Evolutionary conservation across 495 filamentous ascomycete species (phyloP).

Genomic region (Podospora tetraspora): DNA sequence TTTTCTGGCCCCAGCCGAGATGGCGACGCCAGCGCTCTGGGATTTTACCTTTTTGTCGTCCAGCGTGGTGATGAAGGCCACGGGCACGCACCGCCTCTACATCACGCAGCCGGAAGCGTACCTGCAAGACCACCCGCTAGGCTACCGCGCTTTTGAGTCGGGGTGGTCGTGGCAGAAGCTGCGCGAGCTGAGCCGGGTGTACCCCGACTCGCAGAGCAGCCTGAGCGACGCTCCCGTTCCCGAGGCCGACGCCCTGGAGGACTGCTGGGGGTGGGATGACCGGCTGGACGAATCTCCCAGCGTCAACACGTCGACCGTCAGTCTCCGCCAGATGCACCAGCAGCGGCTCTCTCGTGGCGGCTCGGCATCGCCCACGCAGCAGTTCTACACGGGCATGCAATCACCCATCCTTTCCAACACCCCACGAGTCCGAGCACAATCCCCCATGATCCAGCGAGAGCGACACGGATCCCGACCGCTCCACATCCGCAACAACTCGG

Average conservation of each 20-base stretch:
- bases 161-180: conserved; percentile 59
- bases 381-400: conserved; percentile 29
- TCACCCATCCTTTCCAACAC: conserved; percentile 32
- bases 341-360: conserved; percentile 29
- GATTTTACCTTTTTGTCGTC: conserved; percentile 58
- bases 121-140: conserved; percentile 52
- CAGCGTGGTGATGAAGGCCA: conserved; percentile 57
- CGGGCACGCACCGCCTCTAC: conserved; percentile 55
- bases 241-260: conserved; percentile 56
- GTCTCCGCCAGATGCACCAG: conserved; percentile 35
- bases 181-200: conserved; percentile 52
- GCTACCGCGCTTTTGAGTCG: conserved; percentile 36
- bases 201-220: conserved; percentile 38
- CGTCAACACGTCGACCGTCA: conserved; percentile 28
- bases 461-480: conserved; percentile 39
- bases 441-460: conserved; percentile 36
- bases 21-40: conserved; percentile 63
- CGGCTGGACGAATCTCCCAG: conserved; percentile 47
- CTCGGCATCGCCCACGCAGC: conserved; percentile 33
- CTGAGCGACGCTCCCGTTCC: conserved; percentile 38
- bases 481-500: conserved; percentile 42
- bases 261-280: conserved; percentile 47
- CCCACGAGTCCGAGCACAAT: conserved; percentile 26
- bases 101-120: conserved; percentile 63
- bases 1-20: conserved; percentile 59